Evolutionary conservation across 192 early-diverging fungal genomes (phyloP), one percentile per base, ranked within the genome.

Genomic region (Allomyces macrogynus): DNA sequence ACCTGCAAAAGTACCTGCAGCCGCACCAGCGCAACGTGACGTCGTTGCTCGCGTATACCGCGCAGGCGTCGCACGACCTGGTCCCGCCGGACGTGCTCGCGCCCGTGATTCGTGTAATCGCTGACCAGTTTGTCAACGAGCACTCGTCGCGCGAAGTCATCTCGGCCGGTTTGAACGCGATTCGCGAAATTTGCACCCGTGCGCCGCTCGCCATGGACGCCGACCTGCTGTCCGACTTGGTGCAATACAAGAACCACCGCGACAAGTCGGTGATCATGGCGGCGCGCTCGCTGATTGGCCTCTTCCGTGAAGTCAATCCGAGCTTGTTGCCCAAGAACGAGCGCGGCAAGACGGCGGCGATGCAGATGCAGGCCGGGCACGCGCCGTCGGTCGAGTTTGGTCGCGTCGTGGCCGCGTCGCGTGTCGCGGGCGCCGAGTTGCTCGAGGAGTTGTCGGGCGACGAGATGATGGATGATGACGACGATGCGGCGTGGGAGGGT

Each of bases 251-350:
- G 76, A 86, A 87, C 68, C 89, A 94, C 72, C 81, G 86, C 22
- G 90, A 96, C 70, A 99, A 96, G 80, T 88, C 89, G 43, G 87
- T 95, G 20, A 89, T 89, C 84, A 92, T 88, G 77, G 96, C 90
- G 4, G 89, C 89, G 2, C 79, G 93, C 62, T 86, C 91, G 5
- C 74, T 99, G 70, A 84, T 99, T 64, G 77, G 79, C 24, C 80
- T 99, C n/a, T 99, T 86, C 81, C 77, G 96, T 24, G 92, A 97
- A 67, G 72, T 94, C 65, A 97, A 99, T 75, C 96, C 96, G 7
- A 86, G 91, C 75, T 72, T 99, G 80, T 80, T 99, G 23, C 78
- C 82, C 61, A 88, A 89, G 70, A 92, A 91, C 71, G 93, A 99
- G 67, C 80, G 96, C 60, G 93, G 95, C 32, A 93, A 93, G 72